These are phyloP conservation scores for Saccharomycopsis babjevae DNA, from an alignment of 805 yeast species.

Conservation along the genomic window DNA sequence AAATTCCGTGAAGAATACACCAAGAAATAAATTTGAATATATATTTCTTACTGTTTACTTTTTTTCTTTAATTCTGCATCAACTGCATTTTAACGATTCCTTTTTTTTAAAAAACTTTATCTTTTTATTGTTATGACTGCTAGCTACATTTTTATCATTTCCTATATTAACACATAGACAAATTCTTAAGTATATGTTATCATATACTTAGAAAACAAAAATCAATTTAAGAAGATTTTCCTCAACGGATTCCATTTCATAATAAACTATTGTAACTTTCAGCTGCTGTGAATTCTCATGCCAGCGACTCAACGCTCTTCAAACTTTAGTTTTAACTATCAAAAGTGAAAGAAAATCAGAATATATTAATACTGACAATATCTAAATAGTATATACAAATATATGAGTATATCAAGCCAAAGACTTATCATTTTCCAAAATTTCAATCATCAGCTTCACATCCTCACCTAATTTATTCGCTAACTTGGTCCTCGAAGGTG, in stretches of 20 bases:
- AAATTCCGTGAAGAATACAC: slow-evolving; percentile 63
- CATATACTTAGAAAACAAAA: not conserved
- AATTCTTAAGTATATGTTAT: not conserved
- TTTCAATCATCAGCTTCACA: slow-evolving; percentile 42
- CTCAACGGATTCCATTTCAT: not conserved
- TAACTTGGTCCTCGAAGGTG: slow-evolving; percentile 26
- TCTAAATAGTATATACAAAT: too few relatives aligned
- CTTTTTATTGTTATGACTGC: slow-evolving; percentile 1
- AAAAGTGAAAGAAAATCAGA: not conserved
- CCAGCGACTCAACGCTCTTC: too few relatives aligned
- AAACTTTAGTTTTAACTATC: too few relatives aligned
- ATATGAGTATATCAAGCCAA: not conserved
- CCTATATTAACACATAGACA: slow-evolving; percentile 1
- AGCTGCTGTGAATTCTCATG: too few relatives aligned
- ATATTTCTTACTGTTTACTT: not conserved
- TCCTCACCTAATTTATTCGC: slow-evolving; percentile 39
- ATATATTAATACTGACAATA: not conserved
- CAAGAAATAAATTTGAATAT: slow-evolving; percentile 2
- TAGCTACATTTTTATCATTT: not conserved
- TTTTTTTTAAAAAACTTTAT: not conserved
- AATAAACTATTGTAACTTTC: not conserved
- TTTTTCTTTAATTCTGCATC: not conserved
- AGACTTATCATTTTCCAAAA: slow-evolving; percentile 15
- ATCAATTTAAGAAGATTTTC: not conserved
- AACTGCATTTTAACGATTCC: slow-evolving; percentile 1